Evolutionary conservation across 2,329 filamentous ascomycete species (phyloP), one percentile per base, ranked within the genome.

Genomic region (Cercospora janseana): DNA sequence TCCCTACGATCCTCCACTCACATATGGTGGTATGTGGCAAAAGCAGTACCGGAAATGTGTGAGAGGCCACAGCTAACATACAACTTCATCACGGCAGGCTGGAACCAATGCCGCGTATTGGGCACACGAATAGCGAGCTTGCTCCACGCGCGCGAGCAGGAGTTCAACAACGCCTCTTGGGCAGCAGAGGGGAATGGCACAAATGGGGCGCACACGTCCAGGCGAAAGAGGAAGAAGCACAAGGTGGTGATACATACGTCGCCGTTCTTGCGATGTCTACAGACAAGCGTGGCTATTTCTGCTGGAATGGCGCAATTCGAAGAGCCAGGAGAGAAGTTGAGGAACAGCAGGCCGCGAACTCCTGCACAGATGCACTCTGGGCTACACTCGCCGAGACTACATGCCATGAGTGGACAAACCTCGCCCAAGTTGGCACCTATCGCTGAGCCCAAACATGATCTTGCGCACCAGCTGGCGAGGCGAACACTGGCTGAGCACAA

Each of bases 1-100:
- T 4, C 93, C 93, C 2, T 98, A 97, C 75, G 92, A 98, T 60
- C 88, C 93, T 59, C 93, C 93, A 42, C 78, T 98, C 51, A 95
- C 91, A 2, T 97, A 96, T 66, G 88, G 88, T 60, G 44, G 35
- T 40, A 40, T 26, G 35, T 40, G 35, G 35, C 35, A 40, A 40
- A 37, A 40, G 12, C 20, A 34, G 31, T 23, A 4, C 26, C 35
- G 35, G 23, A n/a, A 26, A n/a, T 10, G 35, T 26, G 35, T 40
- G 26, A 40, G 12, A 26, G 23, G 21, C n/a, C n/a, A n/a, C n/a
- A 2, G 26, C 35, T 40, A 23, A 40, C 35, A 40, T 26, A 9
- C 8, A 2, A 40, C 21, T 40, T 40, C 16, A 15, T 8, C 35
- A 8, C 35, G 23, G 4, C 35, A 40, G 93, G 93, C 58, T 96